phyloP scores from a whole-genome alignment of 2,329 filamentous ascomycete species.

The Salinomyces thailandicus region DNA sequence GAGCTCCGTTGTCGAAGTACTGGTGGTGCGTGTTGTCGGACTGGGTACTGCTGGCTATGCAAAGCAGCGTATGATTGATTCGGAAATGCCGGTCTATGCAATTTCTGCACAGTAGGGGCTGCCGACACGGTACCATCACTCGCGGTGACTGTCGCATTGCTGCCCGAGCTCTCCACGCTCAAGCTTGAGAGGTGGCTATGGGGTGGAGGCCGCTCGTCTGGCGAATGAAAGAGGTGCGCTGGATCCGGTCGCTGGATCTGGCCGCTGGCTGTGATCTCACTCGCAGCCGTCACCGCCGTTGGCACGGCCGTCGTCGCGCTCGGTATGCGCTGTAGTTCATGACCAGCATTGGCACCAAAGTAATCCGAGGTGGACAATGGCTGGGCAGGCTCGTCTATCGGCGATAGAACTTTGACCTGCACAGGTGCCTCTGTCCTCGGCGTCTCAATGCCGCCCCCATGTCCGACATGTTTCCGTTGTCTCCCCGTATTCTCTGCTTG shows the following conservation, averaged over 20 bases:
- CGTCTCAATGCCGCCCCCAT: constrained; percentile 3
- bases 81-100: constrained; percentile 32
- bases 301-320: constrained; percentile 4
- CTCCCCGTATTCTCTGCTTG: constrained; percentile 5
- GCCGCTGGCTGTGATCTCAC: constrained; percentile 14
- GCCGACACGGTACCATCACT: constrained; percentile 26
- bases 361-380: constrained; percentile 2
- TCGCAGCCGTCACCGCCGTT: constrained; percentile 8
- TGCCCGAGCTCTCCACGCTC: constrained; percentile 9
- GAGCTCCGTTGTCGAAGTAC: constrained; percentile 33
- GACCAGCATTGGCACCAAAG: constrained; percentile 1
- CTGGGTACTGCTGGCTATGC: constrained; percentile 35
- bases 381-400: constrained; percentile 1
- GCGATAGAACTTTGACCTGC: constrained; percentile 14
- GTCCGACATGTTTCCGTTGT: constrained; percentile 4
- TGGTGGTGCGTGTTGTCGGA: constrained; percentile 25
- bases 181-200: constrained; percentile 7
- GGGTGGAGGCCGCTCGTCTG: constrained; percentile 7
- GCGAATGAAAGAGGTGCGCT: constrained; percentile 1
- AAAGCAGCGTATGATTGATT: constrained; percentile 42
- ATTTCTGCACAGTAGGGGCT: constrained; percentile 13
- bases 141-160: constrained; percentile 17
- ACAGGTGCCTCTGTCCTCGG: constrained; percentile 8
- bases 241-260: constrained; percentile 11
- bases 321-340: constrained; percentile 1